Evolutionary conservation across 441 rosid genomes (phyloP), one percentile per base, ranked within the genome.

Genomic region (Euphorbia neoarborescens): DNA sequence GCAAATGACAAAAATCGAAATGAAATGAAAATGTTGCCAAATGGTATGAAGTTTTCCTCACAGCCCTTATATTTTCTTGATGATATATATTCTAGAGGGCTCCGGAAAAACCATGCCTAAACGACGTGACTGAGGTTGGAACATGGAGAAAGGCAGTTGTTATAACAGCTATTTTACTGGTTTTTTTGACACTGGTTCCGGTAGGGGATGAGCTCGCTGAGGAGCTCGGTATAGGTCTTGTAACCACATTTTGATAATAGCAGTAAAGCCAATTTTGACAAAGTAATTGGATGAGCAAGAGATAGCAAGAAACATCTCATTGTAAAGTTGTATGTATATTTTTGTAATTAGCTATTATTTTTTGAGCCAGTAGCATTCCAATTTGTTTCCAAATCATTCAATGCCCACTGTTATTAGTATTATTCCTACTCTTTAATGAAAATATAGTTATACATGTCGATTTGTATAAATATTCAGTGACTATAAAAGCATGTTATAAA

Each of bases 141-240:
- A 88, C 89, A 25, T 94, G 91, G 97, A 87, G 96, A 81, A 88
- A 94, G 76, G 84, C 84, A 4, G 76, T 80, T 19, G 99, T 94
- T 3, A 68, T 68, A 1, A 74, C 76, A 13, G 88, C 94, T 7
- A 77, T 87, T 53, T 66, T 88, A 56, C 82, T 90, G 28, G 96
- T 89, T 25, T 71, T 86, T 58, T 79, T 91, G 75, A 94, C 90
- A 2, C 91, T 94, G 24, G 83, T 94, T 65, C 99, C 99, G 1
- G 84, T 94, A 42, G 87, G 95, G 87, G 96, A 94, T 61, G 95
- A 91, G 74, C 96, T 94, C 42, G 96, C 99, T 9, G 99, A 89
- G 83, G 99, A 94, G 79, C 76, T 94, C 25, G 97, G 99, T 48
- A 90, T 94, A 76, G 99, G 96, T 71, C 92, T 94, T 62, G 86